Evolutionary conservation across 2,329 filamentous ascomycete genomes (phyloP).

Genomic region (Ascochyta viciae-villosae): DNA sequence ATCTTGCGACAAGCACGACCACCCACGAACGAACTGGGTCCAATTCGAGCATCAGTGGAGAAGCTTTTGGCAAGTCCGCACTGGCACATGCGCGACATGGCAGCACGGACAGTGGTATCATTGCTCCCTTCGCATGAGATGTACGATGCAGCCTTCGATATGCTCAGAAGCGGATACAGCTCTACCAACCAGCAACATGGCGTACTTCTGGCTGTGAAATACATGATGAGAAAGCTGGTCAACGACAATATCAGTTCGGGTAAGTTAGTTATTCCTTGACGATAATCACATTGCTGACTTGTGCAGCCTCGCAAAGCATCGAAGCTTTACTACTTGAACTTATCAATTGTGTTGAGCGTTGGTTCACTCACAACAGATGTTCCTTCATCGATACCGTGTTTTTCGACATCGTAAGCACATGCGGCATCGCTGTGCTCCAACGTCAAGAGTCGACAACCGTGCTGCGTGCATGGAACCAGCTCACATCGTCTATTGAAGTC

Average conservation of each 20-base stretch:
- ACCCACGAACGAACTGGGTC: slow-evolving; percentile 62
- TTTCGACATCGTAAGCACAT: slow-evolving; percentile 45
- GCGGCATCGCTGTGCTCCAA: slow-evolving; percentile 32
- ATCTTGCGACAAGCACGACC: slow-evolving; percentile 76
- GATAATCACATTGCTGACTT: neutral
- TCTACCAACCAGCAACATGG: slow-evolving; percentile 43
- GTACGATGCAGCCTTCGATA: slow-evolving; percentile 26
- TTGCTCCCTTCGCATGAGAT: slow-evolving; percentile 38
- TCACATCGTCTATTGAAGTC: slow-evolving; percentile 27
- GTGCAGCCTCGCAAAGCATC: slow-evolving; percentile 25
- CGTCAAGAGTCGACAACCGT: slow-evolving; percentile 24
- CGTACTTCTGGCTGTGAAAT: slow-evolving; percentile 40
- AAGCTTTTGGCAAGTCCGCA: slow-evolving; percentile 71
- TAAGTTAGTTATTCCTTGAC: neutral
- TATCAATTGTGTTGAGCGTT: slow-evolving; percentile 13
- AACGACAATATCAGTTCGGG: neutral
- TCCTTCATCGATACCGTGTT: slow-evolving; percentile 46
- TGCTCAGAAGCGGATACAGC: slow-evolving; percentile 23
- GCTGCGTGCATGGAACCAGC: slow-evolving; percentile 29
- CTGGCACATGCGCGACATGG: slow-evolving; percentile 84
- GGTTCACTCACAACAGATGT: slow-evolving; percentile 35
- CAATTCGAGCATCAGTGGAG: slow-evolving; percentile 65
- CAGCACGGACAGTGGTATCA: slow-evolving; percentile 69
- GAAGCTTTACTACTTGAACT: slow-evolving; percentile 31
- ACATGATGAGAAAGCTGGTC: slow-evolving; percentile 37